These are phyloP conservation scores for Pharnaceum exiguum DNA, from an alignment of 148 eudicot genomes.

Conservation along the genomic window DNA sequence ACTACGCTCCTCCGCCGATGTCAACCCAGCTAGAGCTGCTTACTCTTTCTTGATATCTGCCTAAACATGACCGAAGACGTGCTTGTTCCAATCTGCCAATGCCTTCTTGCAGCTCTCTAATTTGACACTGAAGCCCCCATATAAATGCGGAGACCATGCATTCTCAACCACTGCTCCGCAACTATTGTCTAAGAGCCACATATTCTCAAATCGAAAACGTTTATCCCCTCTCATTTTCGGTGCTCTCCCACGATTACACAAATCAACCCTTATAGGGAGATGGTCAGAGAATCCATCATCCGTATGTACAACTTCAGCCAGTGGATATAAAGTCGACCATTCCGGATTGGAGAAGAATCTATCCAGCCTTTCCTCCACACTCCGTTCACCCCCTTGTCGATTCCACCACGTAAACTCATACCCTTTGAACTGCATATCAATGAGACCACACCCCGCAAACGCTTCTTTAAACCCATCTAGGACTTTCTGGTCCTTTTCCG, in stretches of 20 bases:
- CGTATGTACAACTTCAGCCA: neutral
- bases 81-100: neutral
- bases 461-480: neutral
- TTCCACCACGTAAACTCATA: neutral
- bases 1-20: neutral
- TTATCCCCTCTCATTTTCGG: neutral
- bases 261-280: neutral
- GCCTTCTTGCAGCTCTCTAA: neutral
- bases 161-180: neutral
- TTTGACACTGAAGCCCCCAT: neutral
- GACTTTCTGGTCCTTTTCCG: neutral
- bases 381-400: neutral
- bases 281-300: neutral
- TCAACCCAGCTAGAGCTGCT: neutral
- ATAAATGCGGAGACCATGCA: neutral
- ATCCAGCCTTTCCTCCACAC: neutral
- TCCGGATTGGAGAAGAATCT: neutral
- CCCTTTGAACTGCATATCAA: neutral
- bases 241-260: neutral
- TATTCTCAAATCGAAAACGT: neutral
- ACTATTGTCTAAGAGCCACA: neutral
- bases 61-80: neutral
- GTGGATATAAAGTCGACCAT: neutral
- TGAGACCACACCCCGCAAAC: neutral
- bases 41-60: neutral